Evolutionary conservation across 257 asterid species (phyloP).

Genomic region (Datura wrightii): DNA sequence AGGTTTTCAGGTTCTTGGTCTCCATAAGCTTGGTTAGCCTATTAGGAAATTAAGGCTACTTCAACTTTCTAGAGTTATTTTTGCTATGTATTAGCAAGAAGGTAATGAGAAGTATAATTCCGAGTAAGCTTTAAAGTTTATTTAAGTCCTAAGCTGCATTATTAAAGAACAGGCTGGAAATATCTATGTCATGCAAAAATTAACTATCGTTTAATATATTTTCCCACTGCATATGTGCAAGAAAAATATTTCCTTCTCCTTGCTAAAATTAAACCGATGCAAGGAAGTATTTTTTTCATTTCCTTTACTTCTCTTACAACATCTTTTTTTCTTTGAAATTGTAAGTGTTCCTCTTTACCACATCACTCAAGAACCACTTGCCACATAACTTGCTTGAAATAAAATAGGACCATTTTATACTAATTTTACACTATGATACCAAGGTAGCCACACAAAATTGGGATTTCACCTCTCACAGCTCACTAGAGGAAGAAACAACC

Average conservation of each 20-base stretch:
- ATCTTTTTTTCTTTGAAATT: background rate
- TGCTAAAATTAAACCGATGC: background rate
- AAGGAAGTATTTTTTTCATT: background rate
- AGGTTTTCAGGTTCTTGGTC: slow-evolving; percentile 15
- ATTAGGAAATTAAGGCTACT: background rate
- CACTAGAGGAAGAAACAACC: slow-evolving; percentile 17
- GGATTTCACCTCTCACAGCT: background rate
- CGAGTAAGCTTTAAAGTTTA: background rate
- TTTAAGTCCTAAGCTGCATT: background rate
- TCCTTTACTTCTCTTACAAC: slow-evolving; percentile 11
- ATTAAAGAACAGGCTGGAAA: background rate
- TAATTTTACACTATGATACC: slow-evolving; percentile 10
- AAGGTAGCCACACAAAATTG: background rate
- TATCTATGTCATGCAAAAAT: background rate
- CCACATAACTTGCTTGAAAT: slow-evolving; percentile 4
- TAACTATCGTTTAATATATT: background rate
- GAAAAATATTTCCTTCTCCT: background rate
- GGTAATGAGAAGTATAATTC: background rate
- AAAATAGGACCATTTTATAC: background rate
- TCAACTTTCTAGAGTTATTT: background rate
- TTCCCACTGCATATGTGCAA: background rate
- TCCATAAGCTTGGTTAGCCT: background rate
- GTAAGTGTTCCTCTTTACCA: slow-evolving; percentile 8
- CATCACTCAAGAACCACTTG: background rate
- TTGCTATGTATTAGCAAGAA: slow-evolving; percentile 5